A percentile compares a stretch with the other conserved stretches of the same genome.
These are phyloP conservation scores for Claviceps spartinae DNA, from an alignment of 2,329 filamentous ascomycete genomes.

Conservation along the genomic window DNA sequence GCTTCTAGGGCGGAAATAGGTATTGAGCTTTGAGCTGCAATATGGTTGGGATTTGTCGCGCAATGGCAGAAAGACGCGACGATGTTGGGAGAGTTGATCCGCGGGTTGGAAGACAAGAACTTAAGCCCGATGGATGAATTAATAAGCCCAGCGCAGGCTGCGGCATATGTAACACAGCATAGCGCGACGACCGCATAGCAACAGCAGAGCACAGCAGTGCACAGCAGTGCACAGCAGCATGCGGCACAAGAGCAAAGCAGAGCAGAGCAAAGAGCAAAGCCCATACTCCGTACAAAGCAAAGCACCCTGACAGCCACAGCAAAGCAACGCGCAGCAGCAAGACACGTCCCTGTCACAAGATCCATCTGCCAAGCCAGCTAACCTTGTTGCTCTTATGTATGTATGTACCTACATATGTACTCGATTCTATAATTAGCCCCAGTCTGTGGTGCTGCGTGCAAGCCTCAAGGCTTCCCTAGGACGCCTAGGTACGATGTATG, in stretches of 20 bases:
- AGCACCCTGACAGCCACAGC: neutral
- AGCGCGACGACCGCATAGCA: neutral
- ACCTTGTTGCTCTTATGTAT: neutral
- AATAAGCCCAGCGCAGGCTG: too few relatives aligned
- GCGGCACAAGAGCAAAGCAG: neutral
- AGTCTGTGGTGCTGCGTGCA: neutral
- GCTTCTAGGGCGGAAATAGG: neutral
- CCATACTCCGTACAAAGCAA: neutral
- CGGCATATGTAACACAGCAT: too few relatives aligned
- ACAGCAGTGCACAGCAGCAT: neutral
- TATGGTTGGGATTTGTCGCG: too few relatives aligned
- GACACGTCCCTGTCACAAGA: neutral
- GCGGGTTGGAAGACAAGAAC: too few relatives aligned
- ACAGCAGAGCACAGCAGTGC: neutral
- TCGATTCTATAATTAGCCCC: conserved; percentile 4
- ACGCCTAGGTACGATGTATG: too few relatives aligned
- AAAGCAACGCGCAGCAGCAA: neutral
- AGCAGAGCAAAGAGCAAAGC: neutral
- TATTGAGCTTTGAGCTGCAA: too few relatives aligned
- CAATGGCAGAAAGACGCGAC: too few relatives aligned
- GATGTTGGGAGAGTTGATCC: too few relatives aligned
- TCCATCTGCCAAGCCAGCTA: neutral
- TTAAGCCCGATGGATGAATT: too few relatives aligned
- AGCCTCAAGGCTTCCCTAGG: neutral
- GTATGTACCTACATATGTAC: neutral